phyloP scores from a whole-genome alignment of 345 rosid genomes.

The Linum trigynum region DNA sequence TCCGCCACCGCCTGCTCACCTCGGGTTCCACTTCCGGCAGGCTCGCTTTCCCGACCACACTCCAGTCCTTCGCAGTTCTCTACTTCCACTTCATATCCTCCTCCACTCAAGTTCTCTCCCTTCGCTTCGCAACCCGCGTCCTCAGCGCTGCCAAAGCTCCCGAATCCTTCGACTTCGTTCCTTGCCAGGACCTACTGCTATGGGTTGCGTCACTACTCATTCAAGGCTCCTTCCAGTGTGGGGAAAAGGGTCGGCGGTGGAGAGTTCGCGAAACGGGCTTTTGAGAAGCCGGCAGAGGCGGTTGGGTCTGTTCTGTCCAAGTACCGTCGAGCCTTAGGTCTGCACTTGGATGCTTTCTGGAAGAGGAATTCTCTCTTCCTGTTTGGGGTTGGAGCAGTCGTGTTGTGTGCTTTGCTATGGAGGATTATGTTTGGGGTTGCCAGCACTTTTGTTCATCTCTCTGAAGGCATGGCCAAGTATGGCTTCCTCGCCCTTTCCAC shows the following conservation, averaged over 20 bases:
- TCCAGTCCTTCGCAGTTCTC: not conserved
- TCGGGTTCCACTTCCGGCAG: not conserved
- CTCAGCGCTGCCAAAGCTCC: not conserved
- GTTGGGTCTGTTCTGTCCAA: constrained; percentile 43
- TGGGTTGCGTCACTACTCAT: constrained; percentile 38
- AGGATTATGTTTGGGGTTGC: constrained; percentile 89
- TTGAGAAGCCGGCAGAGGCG: constrained; percentile 48
- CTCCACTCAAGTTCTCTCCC: not conserved
- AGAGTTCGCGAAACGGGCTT: constrained; percentile 34
- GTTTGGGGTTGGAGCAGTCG: constrained; percentile 58
- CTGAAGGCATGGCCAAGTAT: constrained; percentile 89
- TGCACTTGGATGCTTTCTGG: constrained; percentile 73
- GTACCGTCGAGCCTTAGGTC: constrained; percentile 58
- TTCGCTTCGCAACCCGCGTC: not conserved
- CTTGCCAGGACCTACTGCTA: not conserved
- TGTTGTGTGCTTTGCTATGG: constrained; percentile 65
- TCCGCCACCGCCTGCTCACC: not conserved
- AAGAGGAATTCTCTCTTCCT: constrained; percentile 56
- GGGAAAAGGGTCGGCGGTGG: constrained; percentile 24
- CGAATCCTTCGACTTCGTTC: not conserved
- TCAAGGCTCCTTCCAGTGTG: constrained; percentile 16
- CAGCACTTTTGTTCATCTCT: constrained; percentile 65
- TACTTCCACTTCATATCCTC: not conserved
- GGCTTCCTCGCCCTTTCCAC: constrained; percentile 88
- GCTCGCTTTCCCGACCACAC: not conserved